These are phyloP conservation scores for Penicillium sp. DNA, from an alignment of 2,329 filamentous ascomycete species.

Conservation along the genomic window DNA sequence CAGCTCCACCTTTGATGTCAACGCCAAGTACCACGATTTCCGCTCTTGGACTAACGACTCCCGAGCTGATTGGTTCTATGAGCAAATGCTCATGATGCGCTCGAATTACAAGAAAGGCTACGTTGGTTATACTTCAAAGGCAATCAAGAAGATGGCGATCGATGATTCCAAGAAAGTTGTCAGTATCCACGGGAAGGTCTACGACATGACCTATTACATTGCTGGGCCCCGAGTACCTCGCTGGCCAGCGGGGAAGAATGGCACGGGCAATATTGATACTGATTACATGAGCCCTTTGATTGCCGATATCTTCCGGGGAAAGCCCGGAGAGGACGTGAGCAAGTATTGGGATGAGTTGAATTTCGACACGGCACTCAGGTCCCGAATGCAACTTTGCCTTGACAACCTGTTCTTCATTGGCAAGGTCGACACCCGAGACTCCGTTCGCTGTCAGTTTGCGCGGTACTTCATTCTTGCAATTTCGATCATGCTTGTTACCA, in stretches of 20 bases:
- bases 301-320: constrained; percentile 71
- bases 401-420: constrained; percentile 95
- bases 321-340: constrained; percentile 74
- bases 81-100: constrained; percentile 78
- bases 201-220: constrained; percentile 84
- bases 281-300: constrained; percentile 81
- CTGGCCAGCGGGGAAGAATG: constrained; percentile 53
- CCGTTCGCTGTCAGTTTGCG: constrained; percentile 77
- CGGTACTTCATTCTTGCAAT: constrained; percentile 86
- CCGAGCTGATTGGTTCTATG: constrained; percentile 86
- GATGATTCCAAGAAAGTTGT: constrained; percentile 65
- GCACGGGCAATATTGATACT: constrained; percentile 52
- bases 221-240: constrained; percentile 67
- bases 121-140: constrained; percentile 76
- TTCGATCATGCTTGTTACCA: constrained; percentile 71
- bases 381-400: constrained; percentile 75
- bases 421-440: constrained; percentile 86
- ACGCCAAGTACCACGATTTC: constrained; percentile 89
- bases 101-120: constrained; percentile 80
- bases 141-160: constrained; percentile 66
- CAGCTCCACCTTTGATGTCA: constrained; percentile 65
- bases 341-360: constrained; percentile 74
- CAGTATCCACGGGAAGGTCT: constrained; percentile 75
- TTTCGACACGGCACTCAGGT: constrained; percentile 56
- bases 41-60: constrained; percentile 76